phyloP scores from a whole-genome alignment of 2,329 filamentous ascomycete genomes.

The Cylindrodendrum hubeiense region DNA sequence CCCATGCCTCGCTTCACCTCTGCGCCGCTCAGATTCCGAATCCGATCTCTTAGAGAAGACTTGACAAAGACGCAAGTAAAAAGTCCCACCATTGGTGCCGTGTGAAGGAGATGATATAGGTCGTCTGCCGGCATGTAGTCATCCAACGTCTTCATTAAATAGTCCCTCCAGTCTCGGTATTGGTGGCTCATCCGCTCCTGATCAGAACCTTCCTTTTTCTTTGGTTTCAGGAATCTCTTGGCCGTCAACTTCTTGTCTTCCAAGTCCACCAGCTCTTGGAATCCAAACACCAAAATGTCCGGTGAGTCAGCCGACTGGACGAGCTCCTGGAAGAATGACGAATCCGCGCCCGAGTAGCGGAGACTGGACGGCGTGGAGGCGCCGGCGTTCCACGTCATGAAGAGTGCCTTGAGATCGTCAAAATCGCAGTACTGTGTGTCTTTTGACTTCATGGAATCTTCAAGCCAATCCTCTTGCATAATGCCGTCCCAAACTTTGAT shows the following conservation, averaged over 20 bases:
- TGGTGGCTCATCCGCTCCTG: constrained; percentile 96
- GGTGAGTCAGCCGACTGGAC: constrained; percentile 82
- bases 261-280: constrained; percentile 97
- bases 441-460: constrained; percentile 85
- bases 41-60: constrained; percentile 78
- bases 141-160: constrained; percentile 84
- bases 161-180: constrained; percentile 96
- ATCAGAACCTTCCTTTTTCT: constrained; percentile 82
- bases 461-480: constrained; percentile 94
- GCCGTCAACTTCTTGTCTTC: constrained; percentile 98
- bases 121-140: constrained; percentile 83
- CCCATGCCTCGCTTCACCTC: constrained; percentile 98
- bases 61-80: constrained; percentile 98
- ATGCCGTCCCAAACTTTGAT: constrained; percentile 92
- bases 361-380: constrained; percentile 92
- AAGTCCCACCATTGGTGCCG: constrained; percentile 87
- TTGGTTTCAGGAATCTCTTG: constrained; percentile 94
- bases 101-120: constrained; percentile 88
- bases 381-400: constrained; percentile 97
- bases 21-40: constrained; percentile 81
- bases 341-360: constrained; percentile 76
- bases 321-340: constrained; percentile 83
- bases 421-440: constrained; percentile 90
- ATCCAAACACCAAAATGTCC: constrained; percentile 94
- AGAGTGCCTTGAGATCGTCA: constrained; percentile 80